Conservation (phyloP, 345 rosid genomes). For the Lagerstroemia speciosa region DNA sequence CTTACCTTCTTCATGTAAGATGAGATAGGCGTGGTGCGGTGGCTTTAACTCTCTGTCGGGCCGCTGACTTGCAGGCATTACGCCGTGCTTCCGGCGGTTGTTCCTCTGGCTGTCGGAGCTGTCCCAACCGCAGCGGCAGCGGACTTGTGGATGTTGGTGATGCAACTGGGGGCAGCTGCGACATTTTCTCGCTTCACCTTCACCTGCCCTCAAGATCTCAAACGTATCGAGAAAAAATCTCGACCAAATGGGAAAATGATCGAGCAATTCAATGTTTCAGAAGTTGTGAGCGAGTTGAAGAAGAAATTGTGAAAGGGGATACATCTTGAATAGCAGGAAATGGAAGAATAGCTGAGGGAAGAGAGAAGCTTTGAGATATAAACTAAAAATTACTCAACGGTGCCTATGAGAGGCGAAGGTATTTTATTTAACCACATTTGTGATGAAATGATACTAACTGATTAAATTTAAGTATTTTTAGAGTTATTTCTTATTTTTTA, state of each 20-base stretch:
- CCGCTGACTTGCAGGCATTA: conserved; percentile 65
- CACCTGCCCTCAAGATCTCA: no score
- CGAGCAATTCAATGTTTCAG: neutral
- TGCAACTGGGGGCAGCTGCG: neutral
- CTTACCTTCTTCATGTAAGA: conserved; percentile 45
- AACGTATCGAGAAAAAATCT: neutral
- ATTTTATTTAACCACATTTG: no score
- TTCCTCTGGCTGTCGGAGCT: conserved; percentile 43
- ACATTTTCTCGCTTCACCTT: neutral
- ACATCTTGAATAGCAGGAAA: neutral
- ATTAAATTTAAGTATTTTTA: no score
- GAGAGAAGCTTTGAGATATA: no score
- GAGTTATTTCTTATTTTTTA: no score
- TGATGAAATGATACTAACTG: no score
- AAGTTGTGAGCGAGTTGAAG: neutral
- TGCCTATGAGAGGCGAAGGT: no score
- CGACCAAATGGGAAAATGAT: neutral
- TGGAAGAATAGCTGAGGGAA: neutral
- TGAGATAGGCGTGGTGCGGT: conserved; percentile 42
- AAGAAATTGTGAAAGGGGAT: neutral
- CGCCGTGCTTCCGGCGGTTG: conserved; percentile 52
- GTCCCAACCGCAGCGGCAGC: conserved; percentile 42
- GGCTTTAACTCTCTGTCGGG: conserved; percentile 38
- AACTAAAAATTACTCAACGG: no score
- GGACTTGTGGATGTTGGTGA: neutral